Percentiles rank a stretch among this genome's conserved stretches.
These are phyloP conservation scores for Boletellus emodensis DNA, from an alignment of 768 basidiomycete species.

Conservation along the genomic window DNA sequence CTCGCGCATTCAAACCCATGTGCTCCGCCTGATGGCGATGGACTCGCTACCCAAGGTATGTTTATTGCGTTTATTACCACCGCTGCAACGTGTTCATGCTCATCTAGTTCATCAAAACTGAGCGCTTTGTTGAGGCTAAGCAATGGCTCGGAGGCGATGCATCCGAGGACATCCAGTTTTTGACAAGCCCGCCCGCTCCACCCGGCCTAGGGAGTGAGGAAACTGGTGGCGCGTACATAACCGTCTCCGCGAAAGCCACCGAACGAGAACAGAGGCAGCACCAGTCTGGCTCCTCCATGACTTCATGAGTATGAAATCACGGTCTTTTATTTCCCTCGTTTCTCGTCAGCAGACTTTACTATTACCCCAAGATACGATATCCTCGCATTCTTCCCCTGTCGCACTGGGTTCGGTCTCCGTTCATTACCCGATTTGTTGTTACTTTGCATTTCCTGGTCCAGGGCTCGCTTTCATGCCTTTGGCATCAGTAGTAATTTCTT, in stretches of 20 bases:
- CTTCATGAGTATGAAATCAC: constrained; percentile 27
- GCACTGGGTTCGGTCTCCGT: constrained; percentile 22
- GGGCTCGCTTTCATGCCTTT: constrained; percentile 27
- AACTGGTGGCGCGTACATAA: constrained; percentile 81
- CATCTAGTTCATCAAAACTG: constrained; percentile 80
- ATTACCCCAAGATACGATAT: constrained; percentile 29
- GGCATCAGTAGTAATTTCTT: constrained; percentile 29
- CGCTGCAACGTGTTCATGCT: constrained; percentile 8
- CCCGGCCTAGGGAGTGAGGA: constrained; percentile 70
- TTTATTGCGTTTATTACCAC: neutral
- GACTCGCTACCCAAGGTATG: constrained; percentile 96
- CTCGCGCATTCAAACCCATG: constrained; percentile 94
- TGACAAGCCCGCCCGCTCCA: constrained; percentile 59
- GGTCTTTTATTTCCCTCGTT: constrained; percentile 3
- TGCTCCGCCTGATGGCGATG: constrained; percentile 96
- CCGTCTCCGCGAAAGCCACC: constrained; percentile 75
- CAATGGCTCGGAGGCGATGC: constrained; percentile 79
- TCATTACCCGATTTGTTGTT: constrained; percentile 21
- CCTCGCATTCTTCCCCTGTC: constrained; percentile 18
- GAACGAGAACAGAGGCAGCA: constrained; percentile 49
- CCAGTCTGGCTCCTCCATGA: constrained; percentile 24
- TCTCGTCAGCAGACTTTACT: constrained; percentile 22
- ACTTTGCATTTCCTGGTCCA: constrained; percentile 18
- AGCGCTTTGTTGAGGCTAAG: constrained; percentile 73
- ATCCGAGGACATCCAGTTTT: constrained; percentile 54